Percentiles rank a stretch among this genome's conserved stretches.
Evolutionary conservation across 2,329 filamentous ascomycete species (phyloP).

Genomic region (Ceratocystis eucalypticola): DNA sequence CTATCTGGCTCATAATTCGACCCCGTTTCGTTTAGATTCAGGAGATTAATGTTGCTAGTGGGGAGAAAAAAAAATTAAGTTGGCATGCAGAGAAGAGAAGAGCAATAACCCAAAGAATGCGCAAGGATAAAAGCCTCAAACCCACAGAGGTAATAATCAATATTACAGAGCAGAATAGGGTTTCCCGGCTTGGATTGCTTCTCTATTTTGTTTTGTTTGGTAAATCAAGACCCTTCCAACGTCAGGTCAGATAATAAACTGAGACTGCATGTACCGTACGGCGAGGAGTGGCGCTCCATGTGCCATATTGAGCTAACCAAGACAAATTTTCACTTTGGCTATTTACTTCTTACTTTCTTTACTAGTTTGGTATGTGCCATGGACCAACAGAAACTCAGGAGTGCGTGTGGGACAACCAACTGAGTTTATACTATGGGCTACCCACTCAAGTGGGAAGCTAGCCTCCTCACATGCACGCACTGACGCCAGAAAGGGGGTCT

Average conservation of each 20-base stretch:
- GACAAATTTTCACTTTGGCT: not conserved
- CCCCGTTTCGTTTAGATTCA: conserved; percentile 10
- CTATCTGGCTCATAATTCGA: not conserved
- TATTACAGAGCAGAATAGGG: not conserved
- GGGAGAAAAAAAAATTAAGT: not conserved
- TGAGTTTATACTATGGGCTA: not conserved
- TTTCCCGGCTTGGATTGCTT: not conserved
- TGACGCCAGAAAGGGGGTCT: conserved; percentile 3
- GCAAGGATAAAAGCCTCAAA: not conserved
- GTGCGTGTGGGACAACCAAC: not conserved
- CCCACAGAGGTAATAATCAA: not conserved
- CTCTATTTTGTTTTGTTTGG: not conserved
- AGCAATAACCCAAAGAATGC: not conserved
- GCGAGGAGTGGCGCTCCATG: no score
- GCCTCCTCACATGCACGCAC: not conserved
- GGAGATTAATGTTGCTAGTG: not conserved
- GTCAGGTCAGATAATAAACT: not conserved
- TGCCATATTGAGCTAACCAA: not conserved
- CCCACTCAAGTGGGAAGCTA: not conserved
- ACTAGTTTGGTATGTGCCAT: not conserved
- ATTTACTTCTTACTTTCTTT: not conserved
- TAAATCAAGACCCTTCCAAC: not conserved
- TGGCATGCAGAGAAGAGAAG: not conserved
- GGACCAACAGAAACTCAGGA: not conserved
- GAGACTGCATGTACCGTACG: not conserved